These are phyloP conservation scores for Crithidia thermophila DNA, from an alignment of 208 protist genomes.

Conservation along the genomic window DNA sequence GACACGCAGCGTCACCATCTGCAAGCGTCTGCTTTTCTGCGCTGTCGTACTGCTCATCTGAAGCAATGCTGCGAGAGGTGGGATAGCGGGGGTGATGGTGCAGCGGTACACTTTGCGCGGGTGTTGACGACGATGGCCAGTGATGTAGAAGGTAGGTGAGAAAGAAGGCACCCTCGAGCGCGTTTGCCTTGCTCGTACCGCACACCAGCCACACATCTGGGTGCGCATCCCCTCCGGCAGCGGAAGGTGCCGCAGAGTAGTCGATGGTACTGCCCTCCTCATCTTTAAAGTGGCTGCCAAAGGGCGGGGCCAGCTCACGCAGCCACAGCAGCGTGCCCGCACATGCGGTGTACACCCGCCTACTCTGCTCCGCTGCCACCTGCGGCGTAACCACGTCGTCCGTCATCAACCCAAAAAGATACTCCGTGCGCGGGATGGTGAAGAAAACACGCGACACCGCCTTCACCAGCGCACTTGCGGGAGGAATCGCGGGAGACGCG, in stretches of 20 bases:
- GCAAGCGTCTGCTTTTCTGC: no score
- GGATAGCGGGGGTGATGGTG: no score
- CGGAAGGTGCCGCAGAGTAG: neutral
- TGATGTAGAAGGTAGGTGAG: slow-evolving; percentile 38
- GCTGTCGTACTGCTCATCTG: no score
- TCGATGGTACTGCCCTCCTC: neutral
- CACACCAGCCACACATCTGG: slow-evolving; percentile 36
- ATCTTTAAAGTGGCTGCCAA: slow-evolving; percentile 2
- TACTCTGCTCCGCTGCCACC: slow-evolving; percentile 13
- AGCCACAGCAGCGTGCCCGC: slow-evolving; percentile 39
- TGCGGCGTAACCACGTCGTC: slow-evolving; percentile 2
- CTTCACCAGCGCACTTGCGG: slow-evolving; percentile 15
- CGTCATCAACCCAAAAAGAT: slow-evolving; percentile 32
- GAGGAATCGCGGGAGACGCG: neutral
- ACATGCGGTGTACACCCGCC: slow-evolving; percentile 28
- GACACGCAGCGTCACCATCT: no score
- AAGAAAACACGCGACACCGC: slow-evolving; percentile 36
- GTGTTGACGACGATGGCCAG: neutral
- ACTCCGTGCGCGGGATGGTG: slow-evolving; percentile 54
- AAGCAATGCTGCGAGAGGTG: no score
- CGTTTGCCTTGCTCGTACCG: slow-evolving; percentile 53
- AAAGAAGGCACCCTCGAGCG: slow-evolving; percentile 73
- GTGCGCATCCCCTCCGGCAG: neutral
- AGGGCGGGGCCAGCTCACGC: slow-evolving; percentile 18
- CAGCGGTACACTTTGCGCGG: no score